A percentile compares a stretch with the other conserved stretches of the same genome.
phyloP scores from a whole-genome alignment of 352 stramenopile genomes.

The Phytophthora pistaciae region DNA sequence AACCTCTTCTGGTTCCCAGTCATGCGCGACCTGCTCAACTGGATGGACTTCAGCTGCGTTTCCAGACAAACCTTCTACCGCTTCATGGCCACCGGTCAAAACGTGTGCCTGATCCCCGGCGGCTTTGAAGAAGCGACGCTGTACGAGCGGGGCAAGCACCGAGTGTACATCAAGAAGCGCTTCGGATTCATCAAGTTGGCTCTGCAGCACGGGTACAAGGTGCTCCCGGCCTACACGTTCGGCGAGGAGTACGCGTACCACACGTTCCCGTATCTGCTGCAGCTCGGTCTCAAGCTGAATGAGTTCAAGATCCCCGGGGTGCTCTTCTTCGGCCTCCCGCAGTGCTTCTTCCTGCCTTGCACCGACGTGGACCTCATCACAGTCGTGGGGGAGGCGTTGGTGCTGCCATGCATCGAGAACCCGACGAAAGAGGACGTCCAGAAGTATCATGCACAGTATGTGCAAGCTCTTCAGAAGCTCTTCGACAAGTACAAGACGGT shows the following conservation, averaged over 20 bases:
- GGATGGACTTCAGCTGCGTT: constrained; percentile 63
- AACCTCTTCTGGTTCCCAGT: constrained; percentile 71
- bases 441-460: constrained; percentile 92
- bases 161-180: constrained; percentile 91
- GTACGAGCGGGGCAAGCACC: constrained; percentile 76
- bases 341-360: constrained; percentile 87
- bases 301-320: constrained; percentile 84
- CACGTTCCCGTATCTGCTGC: constrained; percentile 82
- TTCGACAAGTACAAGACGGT: constrained; percentile 89
- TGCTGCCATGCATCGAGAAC: constrained; percentile 85
- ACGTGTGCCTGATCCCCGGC: constrained; percentile 86
- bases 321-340: constrained; percentile 71
- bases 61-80: constrained; percentile 50
- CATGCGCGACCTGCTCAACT: constrained; percentile 64
- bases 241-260: constrained; percentile 89
- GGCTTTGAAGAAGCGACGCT: constrained; percentile 96
- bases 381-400: constrained; percentile 87
- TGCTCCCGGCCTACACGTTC: constrained; percentile 93
- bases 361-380: constrained; percentile 81
- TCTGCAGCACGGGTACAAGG: constrained; percentile 90
- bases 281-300: constrained; percentile 82
- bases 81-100: constrained; percentile 57
- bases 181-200: constrained; percentile 94
- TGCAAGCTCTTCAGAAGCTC: constrained; percentile 75
- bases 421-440: constrained; percentile 89